These are phyloP conservation scores for Alternaria postmessia DNA, from an alignment of 2,329 filamentous ascomycete genomes.

Conservation along the genomic window DNA sequence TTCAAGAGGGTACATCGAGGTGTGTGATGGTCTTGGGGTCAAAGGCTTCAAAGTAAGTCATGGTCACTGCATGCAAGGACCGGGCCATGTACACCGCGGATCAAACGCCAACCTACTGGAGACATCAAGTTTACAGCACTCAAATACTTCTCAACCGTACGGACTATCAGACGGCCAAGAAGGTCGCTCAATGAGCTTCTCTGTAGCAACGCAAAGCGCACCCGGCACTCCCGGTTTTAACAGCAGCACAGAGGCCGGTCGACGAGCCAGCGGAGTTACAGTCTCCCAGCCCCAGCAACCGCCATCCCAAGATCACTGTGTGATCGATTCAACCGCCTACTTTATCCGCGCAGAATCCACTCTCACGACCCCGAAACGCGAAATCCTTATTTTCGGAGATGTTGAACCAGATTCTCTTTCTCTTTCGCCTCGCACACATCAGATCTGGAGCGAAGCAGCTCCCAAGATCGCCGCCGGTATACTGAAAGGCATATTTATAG, in stretches of 20 bases:
- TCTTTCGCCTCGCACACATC: conserved; percentile 78
- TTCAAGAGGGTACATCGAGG: conserved; percentile 82
- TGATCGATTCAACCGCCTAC: conserved; percentile 89
- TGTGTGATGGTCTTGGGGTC: conserved; percentile 87
- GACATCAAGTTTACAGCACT: conserved; percentile 36
- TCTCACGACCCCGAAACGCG: conserved; percentile 52
- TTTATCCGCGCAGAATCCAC: conserved; percentile 79
- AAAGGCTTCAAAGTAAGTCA: conserved; percentile 89
- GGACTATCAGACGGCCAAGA: conserved; percentile 32
- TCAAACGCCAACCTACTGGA: conserved; percentile 54
- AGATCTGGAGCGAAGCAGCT: conserved; percentile 87
- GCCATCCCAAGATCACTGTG: conserved; percentile 58
- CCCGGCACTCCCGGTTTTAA: conserved; percentile 48
- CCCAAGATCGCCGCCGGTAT: conserved; percentile 78
- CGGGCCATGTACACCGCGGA: conserved; percentile 53
- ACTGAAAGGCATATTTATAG: conserved; percentile 86
- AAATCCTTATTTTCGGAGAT: conserved; percentile 94
- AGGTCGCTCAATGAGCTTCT: conserved; percentile 47
- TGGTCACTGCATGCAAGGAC: conserved; percentile 81
- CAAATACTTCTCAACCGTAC: conserved; percentile 31
- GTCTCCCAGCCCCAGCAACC: conserved; percentile 30
- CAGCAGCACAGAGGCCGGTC: conserved; percentile 27
- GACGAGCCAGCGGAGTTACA: conserved; percentile 24
- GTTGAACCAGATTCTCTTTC: conserved; percentile 92
- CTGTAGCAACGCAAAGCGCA: conserved; percentile 41